Conservation (phyloP, 2,329 filamentous ascomycete species). For the Fusarium annulatum region DNA sequence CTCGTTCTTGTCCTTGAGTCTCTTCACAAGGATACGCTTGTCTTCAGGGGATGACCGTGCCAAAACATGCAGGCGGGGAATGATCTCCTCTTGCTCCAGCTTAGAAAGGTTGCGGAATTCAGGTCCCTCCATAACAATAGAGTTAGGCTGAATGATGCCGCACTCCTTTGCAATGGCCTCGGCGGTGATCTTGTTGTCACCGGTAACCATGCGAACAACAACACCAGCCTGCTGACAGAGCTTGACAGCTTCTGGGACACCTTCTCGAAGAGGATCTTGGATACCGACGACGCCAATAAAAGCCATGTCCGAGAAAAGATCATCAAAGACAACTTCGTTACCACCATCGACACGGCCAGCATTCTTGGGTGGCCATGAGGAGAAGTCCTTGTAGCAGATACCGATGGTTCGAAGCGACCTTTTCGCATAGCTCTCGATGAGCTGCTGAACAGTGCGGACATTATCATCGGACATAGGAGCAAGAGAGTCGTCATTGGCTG, state of each 20-base stretch:
- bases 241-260: slow-evolving; percentile 78
- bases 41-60: slow-evolving; percentile 81
- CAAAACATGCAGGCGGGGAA: slow-evolving; percentile 76
- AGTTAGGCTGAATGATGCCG: slow-evolving; percentile 76
- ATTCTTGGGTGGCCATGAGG: slow-evolving; percentile 81
- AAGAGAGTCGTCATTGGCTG: slow-evolving; percentile 57
- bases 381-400: slow-evolving; percentile 85
- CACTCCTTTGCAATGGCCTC: slow-evolving; percentile 83
- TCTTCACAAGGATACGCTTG: slow-evolving; percentile 77
- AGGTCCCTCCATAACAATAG: slow-evolving; percentile 81
- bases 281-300: slow-evolving; percentile 81
- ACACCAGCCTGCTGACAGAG: slow-evolving; percentile 82
- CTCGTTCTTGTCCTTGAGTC: slow-evolving; percentile 77
- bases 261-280: slow-evolving; percentile 80
- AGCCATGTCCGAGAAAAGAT: slow-evolving; percentile 74
- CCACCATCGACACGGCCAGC: slow-evolving; percentile 66
- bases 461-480: slow-evolving; percentile 63
- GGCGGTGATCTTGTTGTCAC: slow-evolving; percentile 83
- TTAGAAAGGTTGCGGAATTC: slow-evolving; percentile 78
- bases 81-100: slow-evolving; percentile 72
- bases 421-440: slow-evolving; percentile 82
- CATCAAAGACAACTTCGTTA: slow-evolving; percentile 72
- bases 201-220: slow-evolving; percentile 86
- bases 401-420: slow-evolving; percentile 87
- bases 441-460: slow-evolving; percentile 66